Evolutionary conservation across 176 grass and related monocot species (phyloP), one percentile per base, ranked within the genome.

Genomic region (Dactylis glomerata): DNA sequence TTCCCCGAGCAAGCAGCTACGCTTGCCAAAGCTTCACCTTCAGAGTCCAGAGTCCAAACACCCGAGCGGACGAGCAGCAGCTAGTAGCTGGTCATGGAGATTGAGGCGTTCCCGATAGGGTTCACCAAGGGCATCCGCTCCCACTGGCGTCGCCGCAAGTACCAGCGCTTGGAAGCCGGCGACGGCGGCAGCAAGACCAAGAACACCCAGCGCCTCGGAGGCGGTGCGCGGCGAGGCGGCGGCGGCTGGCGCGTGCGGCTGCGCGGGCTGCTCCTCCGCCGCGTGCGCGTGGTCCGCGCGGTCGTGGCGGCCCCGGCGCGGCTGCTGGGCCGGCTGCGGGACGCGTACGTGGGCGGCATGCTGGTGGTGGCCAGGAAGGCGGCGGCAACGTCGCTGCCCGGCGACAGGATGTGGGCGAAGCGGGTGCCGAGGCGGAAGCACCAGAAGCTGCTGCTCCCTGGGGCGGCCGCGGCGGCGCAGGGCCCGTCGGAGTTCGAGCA

Each of bases 281-380:
- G 92, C 5, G 89, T 83, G 50, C 88, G 81, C 0, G 86, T 82
- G 0, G 33, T 57, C 2, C 76, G 85, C 30, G 52, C 74, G 6
- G 74, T 90, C 94, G 70, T 73, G 1, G 0, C 42, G 0, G 1
- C 2, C 24, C 31, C 83, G 59, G 20, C 47, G 80, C 34, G 77
- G 8, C 2, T 88, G 34, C 74, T 97, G 31, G 78, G 77, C 27
- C 86, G 88, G 45, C 24, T 90, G 24, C 83, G 92, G 47, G 94
- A 97, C 79, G 83, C 94, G 16, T 97, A 94, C 82, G 90, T 97
- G 19, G 73, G 89, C 50, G 88, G 50, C 68, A 94, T 97, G 95
- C 82, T 97, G 4, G 44, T 66, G 0, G 52, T 97, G 63, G 84
- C 94, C 41, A 78, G 27, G 78, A 84, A 81, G 49, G 89, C 87